A percentile compares a stretch with the other conserved stretches of the same genome.
Evolutionary conservation across 129 eudicot species (phyloP).

Genomic region (Flaveria bidentis): DNA sequence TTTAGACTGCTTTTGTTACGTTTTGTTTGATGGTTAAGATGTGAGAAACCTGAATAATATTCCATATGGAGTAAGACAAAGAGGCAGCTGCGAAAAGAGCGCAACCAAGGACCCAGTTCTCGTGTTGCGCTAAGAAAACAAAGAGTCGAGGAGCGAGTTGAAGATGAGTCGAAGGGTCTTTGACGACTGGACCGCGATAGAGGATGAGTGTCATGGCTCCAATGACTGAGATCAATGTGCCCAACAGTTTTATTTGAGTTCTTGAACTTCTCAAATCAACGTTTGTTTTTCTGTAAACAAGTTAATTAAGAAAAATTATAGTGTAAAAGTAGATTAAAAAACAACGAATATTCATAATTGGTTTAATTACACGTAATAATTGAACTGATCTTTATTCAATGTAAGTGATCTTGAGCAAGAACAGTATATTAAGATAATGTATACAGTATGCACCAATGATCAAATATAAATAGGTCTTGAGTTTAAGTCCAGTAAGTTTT

Average conservation of each 20-base stretch:
- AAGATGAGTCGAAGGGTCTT: constrained; percentile 38
- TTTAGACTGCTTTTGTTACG: too few species aligned
- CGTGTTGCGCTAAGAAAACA: constrained; percentile 57
- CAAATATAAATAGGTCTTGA: too few species aligned
- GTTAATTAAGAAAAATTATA: background rate
- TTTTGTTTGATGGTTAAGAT: background rate
- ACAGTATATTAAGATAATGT: too few species aligned
- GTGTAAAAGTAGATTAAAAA: too few species aligned
- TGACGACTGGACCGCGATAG: constrained; percentile 64
- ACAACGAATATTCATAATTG: background rate
- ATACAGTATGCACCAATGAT: too few species aligned
- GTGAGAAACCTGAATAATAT: constrained; percentile 62
- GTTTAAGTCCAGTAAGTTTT: too few species aligned
- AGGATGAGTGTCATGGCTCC: constrained; percentile 55
- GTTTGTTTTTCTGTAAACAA: constrained; percentile 45
- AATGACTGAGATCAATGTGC: constrained; percentile 52
- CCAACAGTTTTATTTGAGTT: constrained; percentile 45
- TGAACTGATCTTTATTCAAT: too few species aligned
- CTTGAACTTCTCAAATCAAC: constrained; percentile 59
- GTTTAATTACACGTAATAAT: too few species aligned
- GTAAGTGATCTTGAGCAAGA: too few species aligned
- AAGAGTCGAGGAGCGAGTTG: constrained; percentile 31
- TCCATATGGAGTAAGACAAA: constrained; percentile 60
- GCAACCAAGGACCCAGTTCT: constrained; percentile 72
- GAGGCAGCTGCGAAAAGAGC: constrained; percentile 63